Conservation (phyloP, 169 alveolate species). For the Theileria annulata region DNA sequence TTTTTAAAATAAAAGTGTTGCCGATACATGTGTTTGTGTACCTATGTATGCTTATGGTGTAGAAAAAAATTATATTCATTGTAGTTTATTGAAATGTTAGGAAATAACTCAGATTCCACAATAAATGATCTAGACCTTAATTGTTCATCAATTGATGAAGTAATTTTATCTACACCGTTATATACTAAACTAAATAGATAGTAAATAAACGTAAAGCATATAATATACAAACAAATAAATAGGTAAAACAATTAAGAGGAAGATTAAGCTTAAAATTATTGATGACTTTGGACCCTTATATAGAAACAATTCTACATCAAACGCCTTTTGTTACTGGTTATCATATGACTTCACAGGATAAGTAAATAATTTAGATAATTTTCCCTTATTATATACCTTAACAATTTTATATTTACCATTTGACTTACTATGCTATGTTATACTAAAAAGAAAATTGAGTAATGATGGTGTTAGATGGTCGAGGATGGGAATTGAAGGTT, state of each 20-base stretch:
- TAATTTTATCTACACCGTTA: slow-evolving; percentile 3
- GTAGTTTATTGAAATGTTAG: not conserved
- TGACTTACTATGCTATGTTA: not conserved
- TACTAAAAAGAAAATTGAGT: too few relatives aligned
- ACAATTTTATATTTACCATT: too few relatives aligned
- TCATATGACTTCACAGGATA: slow-evolving; percentile 54
- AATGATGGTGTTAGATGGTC: slow-evolving; percentile 54
- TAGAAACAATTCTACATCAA: slow-evolving; percentile 61
- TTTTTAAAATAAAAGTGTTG: too few relatives aligned
- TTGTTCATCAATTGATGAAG: slow-evolving; percentile 50
- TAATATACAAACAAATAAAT: not conserved
- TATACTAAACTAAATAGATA: not conserved
- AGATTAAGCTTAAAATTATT: slow-evolving; percentile 68
- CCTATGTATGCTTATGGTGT: too few relatives aligned
- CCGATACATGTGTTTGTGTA: too few relatives aligned
- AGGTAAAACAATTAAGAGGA: slow-evolving; percentile 61
- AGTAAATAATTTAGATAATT: slow-evolving; percentile 6
- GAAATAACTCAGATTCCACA: not conserved
- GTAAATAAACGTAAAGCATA: not conserved
- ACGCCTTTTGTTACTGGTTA: slow-evolving; percentile 75
- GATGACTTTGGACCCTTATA: slow-evolving; percentile 57
- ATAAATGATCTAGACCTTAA: not conserved
- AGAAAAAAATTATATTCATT: not conserved
- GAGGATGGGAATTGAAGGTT: slow-evolving; percentile 74
- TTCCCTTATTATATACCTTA: too few relatives aligned